Conservation (phyloP, 1,284 basidiomycete genomes). For the Fomitiporia mediterranea region DNA sequence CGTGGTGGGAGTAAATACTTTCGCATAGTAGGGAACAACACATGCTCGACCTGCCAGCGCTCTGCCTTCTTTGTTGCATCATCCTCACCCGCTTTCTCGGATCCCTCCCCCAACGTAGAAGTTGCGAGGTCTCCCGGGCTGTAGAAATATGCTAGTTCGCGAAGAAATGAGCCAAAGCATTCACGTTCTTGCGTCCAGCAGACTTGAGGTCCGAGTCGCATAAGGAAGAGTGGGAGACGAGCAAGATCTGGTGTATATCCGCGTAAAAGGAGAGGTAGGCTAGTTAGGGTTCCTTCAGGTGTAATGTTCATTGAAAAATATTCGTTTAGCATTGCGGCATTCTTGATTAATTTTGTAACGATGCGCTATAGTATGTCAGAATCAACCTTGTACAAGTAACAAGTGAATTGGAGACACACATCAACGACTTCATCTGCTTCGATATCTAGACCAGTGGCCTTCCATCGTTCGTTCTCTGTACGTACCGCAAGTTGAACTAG, state of each 20-base stretch:
- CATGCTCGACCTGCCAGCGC: conserved; percentile 83
- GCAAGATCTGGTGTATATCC: conserved; percentile 86
- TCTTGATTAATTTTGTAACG: conserved; percentile 46
- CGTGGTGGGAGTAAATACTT: conserved; percentile 70
- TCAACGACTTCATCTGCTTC: conserved; percentile 62
- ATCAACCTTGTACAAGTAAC: background rate
- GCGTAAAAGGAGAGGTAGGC: conserved; percentile 76
- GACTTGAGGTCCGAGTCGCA: conserved; percentile 85
- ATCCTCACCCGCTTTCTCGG: conserved; percentile 24
- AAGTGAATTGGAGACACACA: conserved; percentile 40
- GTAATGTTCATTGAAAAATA: conserved; percentile 84
- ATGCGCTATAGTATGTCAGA: conserved; percentile 47
- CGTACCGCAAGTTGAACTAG: conserved; percentile 80
- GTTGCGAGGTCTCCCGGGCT: conserved; percentile 52
- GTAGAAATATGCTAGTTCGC: conserved; percentile 91
- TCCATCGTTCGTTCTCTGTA: conserved; percentile 54
- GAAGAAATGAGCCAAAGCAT: conserved; percentile 84
- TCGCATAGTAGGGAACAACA: conserved; percentile 80
- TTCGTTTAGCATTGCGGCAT: conserved; percentile 85
- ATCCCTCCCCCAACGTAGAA: conserved; percentile 24
- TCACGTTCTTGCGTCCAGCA: conserved; percentile 82
- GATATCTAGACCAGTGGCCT: conserved; percentile 36
- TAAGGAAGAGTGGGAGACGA: conserved; percentile 78
- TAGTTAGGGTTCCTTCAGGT: conserved; percentile 59
- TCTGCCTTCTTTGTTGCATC: conserved; percentile 48